Evolutionary conservation across 805 yeast species (phyloP).

Genomic region (Ogataea trehaloabstinens): DNA sequence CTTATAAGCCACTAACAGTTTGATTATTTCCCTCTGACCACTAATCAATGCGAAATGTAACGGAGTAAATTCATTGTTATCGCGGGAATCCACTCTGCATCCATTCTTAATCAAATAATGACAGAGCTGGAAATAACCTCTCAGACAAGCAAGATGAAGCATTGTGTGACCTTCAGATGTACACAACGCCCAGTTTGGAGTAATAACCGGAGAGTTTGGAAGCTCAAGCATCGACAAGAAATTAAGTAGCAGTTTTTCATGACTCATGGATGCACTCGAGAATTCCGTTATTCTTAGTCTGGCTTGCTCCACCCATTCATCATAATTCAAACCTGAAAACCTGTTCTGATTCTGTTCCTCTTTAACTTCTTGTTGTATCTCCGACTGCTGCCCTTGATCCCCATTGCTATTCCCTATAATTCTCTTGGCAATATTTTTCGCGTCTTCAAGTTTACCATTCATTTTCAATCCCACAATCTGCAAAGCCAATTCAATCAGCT

Average conservation of each 20-base stretch:
- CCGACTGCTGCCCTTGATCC: conserved; percentile 13
- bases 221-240: conserved; percentile 59
- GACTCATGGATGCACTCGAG: conserved; percentile 42
- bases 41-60: conserved; percentile 79
- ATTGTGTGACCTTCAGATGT: conserved; percentile 84
- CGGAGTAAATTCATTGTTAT: conserved; percentile 81
- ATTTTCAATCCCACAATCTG: conserved; percentile 96
- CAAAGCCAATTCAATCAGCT: conserved; percentile 88
- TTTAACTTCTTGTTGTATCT: conserved; percentile 15
- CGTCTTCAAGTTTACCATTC: conserved; percentile 95
- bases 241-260: conserved; percentile 48
- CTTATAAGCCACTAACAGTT: conserved; percentile 58
- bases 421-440: conserved; percentile 86
- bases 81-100: conserved; percentile 67
- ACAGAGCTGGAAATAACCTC: conserved; percentile 65
- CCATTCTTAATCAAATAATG: conserved; percentile 62
- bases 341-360: conserved; percentile 17
- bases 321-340: conserved; percentile 21
- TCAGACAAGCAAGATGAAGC: conserved; percentile 79
- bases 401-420: conserved; percentile 68
- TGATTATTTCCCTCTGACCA: conserved; percentile 69
- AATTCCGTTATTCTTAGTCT: conserved; percentile 48
- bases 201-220: conserved; percentile 56
- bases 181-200: conserved; percentile 78
- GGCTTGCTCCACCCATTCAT: conserved; percentile 53